Conservation (phyloP, 495 filamentous ascomycete species). For the Penicillium verhagenii region DNA sequence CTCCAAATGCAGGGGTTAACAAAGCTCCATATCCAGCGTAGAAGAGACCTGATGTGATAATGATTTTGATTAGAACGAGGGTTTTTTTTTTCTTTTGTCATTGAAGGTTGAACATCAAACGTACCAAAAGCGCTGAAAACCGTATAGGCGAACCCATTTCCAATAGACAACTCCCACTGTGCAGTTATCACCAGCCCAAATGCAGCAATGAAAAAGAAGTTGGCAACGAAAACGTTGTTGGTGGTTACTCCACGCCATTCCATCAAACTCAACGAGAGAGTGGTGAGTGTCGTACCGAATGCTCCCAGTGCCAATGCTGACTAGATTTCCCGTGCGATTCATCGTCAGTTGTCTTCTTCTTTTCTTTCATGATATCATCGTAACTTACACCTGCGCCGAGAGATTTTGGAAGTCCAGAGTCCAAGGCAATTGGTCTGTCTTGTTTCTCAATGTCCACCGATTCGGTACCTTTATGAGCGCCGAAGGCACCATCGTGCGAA, state of each 20-base stretch:
- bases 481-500: conserved; percentile 6
- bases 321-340: no score
- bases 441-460: conserved; percentile 22
- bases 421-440: not conserved
- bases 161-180: conserved; percentile 50
- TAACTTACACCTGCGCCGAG: conserved; percentile 27
- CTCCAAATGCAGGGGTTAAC: conserved; percentile 40
- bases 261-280: conserved; percentile 48
- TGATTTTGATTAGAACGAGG: no score
- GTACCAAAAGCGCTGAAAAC: conserved; percentile 47
- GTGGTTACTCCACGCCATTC: conserved; percentile 47
- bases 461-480: conserved; percentile 6
- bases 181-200: conserved; percentile 51
- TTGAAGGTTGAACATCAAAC: no score
- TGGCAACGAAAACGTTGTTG: conserved; percentile 47
- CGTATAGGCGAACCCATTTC: conserved; percentile 52
- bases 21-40: conserved; percentile 43
- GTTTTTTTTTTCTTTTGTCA: no score
- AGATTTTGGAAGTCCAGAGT: conserved; percentile 12
- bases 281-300: conserved; percentile 51
- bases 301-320: conserved; percentile 50
- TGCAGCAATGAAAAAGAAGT: conserved; percentile 50
- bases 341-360: not conserved
- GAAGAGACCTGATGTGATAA: conserved; percentile 35
- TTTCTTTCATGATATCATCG: not conserved